Conservation (phyloP, 805 yeast genomes). For the Saturnispora besseyi region DNA sequence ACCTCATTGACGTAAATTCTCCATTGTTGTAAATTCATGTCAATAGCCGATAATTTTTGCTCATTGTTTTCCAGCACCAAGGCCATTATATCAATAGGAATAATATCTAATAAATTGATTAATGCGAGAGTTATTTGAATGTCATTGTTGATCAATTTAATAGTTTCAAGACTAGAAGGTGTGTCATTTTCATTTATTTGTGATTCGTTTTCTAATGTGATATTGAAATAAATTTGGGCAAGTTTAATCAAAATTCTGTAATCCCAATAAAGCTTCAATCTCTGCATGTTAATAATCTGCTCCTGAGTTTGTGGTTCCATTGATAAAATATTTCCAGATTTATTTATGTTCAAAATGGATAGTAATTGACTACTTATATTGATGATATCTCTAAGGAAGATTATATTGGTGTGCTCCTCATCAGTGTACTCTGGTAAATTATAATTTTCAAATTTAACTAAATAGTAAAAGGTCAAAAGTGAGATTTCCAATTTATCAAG, state of each 20-base stretch:
- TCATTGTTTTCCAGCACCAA: constrained; percentile 14
- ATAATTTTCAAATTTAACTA: constrained; percentile 31
- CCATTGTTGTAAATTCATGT: constrained; percentile 24
- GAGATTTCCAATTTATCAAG: constrained; percentile 42
- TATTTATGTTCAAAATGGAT: constrained; percentile 37
- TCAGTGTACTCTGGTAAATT: constrained; percentile 12
- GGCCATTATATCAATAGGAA: constrained; percentile 25
- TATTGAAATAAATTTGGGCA: constrained; percentile 23
- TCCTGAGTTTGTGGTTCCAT: constrained; percentile 7
- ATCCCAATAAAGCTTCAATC: constrained; percentile 38
- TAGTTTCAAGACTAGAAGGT: constrained; percentile 30
- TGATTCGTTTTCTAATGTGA: constrained; percentile 12
- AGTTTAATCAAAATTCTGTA: constrained; percentile 28
- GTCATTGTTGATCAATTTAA: constrained; percentile 28
- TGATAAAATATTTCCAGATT: constrained; percentile 9
- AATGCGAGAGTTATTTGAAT: constrained; percentile 27
- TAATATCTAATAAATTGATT: constrained; percentile 24
- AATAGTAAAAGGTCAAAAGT: constrained; percentile 39
- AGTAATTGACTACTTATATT: constrained; percentile 32
- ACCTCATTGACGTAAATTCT: constrained; percentile 14
- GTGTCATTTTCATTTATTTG: constrained; percentile 15
- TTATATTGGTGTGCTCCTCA: constrained; percentile 25
- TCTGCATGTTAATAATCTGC: constrained; percentile 22
- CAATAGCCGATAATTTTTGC: constrained; percentile 15
- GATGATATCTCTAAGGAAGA: constrained; percentile 37